Conservation (phyloP, 371 early-diverging fungal species). For the Phascolomyces articulosus region DNA sequence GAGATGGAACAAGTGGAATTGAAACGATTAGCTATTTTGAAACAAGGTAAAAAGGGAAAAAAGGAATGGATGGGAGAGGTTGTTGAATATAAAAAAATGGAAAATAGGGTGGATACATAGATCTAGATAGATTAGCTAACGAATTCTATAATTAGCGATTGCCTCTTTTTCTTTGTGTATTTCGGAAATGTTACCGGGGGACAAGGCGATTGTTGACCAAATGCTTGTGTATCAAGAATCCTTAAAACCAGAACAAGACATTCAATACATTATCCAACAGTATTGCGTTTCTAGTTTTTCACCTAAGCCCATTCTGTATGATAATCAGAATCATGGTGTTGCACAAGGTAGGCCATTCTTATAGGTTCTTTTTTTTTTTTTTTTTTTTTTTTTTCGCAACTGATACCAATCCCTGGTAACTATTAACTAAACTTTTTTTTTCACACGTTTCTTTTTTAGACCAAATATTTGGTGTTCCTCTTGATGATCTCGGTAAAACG, state of each 20-base stretch:
- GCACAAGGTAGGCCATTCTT: conserved; percentile 65
- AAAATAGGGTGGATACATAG: no score
- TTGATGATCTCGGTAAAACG: conserved; percentile 67
- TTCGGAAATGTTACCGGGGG: conserved; percentile 57
- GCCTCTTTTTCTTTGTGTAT: conserved; percentile 63
- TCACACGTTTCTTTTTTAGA: neutral
- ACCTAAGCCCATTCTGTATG: conserved; percentile 73
- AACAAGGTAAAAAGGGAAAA: conserved; percentile 32
- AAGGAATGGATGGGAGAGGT: neutral
- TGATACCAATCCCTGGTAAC: no score
- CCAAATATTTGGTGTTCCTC: conserved; percentile 58
- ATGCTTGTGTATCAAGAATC: conserved; percentile 74
- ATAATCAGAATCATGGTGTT: conserved; percentile 66
- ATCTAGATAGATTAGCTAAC: no score
- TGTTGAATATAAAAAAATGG: neutral
- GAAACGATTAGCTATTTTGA: conserved; percentile 54
- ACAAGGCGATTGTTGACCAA: conserved; percentile 65
- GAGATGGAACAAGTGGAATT: conserved; percentile 63
- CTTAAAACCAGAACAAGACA: conserved; percentile 73
- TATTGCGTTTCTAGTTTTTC: conserved; percentile 73
- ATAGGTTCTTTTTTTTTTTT: no score
- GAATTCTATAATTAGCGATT: conserved; percentile 38
- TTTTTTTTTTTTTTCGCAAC: neutral
- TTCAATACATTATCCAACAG: conserved; percentile 76
- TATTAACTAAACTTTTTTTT: no score